Evolutionary conservation across 2,329 filamentous ascomycete genomes (phyloP).

Genomic region (Chrysosporium keratinophilum): DNA sequence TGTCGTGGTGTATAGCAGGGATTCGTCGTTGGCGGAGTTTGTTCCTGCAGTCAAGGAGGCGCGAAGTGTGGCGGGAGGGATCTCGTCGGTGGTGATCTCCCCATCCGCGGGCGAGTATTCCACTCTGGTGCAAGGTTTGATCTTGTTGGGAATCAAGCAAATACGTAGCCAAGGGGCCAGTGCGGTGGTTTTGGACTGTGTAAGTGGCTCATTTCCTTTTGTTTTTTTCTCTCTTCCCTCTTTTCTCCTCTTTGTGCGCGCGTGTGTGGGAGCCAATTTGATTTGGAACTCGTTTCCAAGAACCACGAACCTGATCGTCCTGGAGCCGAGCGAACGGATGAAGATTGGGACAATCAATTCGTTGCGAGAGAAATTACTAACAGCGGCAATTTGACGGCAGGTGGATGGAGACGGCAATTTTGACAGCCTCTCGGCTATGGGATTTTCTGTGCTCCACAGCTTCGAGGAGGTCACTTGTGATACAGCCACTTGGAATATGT

Average conservation of each 20-base stretch:
- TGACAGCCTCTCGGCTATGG: constrained; percentile 66
- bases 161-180: constrained; percentile 67
- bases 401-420: constrained; percentile 61
- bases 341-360: background rate
- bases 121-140: constrained; percentile 64
- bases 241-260: background rate
- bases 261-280: background rate
- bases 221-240: background rate
- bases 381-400: constrained; percentile 31
- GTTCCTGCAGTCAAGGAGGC: constrained; percentile 57
- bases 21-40: constrained; percentile 57
- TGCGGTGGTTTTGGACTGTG: constrained; percentile 68
- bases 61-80: constrained; percentile 54
- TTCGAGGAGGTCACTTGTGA: constrained; percentile 73
- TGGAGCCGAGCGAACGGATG: background rate
- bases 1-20: constrained; percentile 65
- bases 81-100: constrained; percentile 68
- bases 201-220: constrained; percentile 36
- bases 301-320: background rate
- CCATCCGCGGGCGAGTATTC: constrained; percentile 57
- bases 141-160: constrained; percentile 69
- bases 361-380: background rate
- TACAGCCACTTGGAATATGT: constrained; percentile 46
- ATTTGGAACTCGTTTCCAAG: background rate
- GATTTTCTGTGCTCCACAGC: constrained; percentile 65